Base-by-base conservation (phyloP, 257 asterid genomes). In the Mitragyna speciosa region DNA sequence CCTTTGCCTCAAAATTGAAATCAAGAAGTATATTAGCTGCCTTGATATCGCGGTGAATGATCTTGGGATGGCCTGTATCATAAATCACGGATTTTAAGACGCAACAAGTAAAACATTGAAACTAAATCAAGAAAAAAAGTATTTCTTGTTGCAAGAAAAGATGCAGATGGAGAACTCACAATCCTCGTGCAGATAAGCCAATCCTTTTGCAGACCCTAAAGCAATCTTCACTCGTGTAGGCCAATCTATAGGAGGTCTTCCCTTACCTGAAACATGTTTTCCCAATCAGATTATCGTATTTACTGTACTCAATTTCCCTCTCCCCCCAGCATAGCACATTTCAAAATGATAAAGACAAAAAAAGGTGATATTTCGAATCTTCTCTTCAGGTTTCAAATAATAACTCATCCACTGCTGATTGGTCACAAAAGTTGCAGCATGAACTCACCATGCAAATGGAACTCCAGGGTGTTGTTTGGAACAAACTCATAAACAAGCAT, bases 401-500 rank as follows among this genome's bases (percentile, higher is more conserved):
- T 16, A 52, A 12, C 39, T 33, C 30, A 80, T 41, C 47, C 47
- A 24, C 28, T 49, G 28, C 66, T 47, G 61, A 8, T 63, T 61
- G 58, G 10, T 63, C 17, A n/a, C 7, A 15, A 14, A 64, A 63
- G 41, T 20, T 63, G 36, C 72, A 61, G 30, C 19, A 63, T 61
- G 41, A 72, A 87, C 89, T 85, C 72, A 92, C 97, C 97, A 11
- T 94, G 97, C 79, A 92, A 85, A 81, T 92, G 97, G 65, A 90
- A 91, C 84, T 91, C 98, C 91, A 94, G 66, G 22, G 95, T 92
- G 77, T 91, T 85, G 75, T 94, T 94, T 1, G 92, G 89, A 83
- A 95, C 97, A 85, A 92, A 95, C 86, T 95, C 99, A 20, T 93
- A 95, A 0, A 93, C 97, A 19, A 95, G 99, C 94, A 95, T 77